Percentiles rank a stretch among this genome's conserved stretches.
These are phyloP conservation scores for Aspergillus avenaceus DNA, from an alignment of 495 filamentous ascomycete species.

Conservation along the genomic window DNA sequence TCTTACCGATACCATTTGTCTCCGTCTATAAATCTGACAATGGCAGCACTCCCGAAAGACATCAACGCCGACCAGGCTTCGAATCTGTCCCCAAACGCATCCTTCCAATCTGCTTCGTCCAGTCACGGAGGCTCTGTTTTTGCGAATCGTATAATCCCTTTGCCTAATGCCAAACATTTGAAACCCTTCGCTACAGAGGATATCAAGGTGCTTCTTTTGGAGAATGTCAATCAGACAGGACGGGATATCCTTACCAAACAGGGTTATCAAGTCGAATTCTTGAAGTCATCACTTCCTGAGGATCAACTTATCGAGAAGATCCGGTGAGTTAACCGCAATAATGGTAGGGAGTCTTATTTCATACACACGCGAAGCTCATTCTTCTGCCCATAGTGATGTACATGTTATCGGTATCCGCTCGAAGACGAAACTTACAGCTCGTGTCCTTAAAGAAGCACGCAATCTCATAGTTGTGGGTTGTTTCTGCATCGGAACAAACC, in stretches of 20 bases:
- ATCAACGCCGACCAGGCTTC: conserved; percentile 30
- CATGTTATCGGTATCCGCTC: conserved; percentile 98
- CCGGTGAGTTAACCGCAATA: conserved; percentile 50
- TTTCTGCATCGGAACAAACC: conserved; percentile 99
- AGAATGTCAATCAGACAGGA: conserved; percentile 93
- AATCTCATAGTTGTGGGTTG: conserved; percentile 95
- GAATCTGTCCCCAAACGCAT: conserved; percentile 52
- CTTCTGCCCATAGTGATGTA: conserved; percentile 60
- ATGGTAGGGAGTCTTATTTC: background rate
- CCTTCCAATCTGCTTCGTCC: conserved; percentile 62
- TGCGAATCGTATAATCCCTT: conserved; percentile 26
- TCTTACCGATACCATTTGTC: background rate
- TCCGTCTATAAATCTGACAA: background rate
- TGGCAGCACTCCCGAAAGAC: conserved; percentile 18
- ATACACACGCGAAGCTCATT: background rate
- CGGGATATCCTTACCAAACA: conserved; percentile 74
- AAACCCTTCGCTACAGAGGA: conserved; percentile 95
- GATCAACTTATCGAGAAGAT: conserved; percentile 97
- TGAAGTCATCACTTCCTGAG: conserved; percentile 86
- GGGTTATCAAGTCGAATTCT: conserved; percentile 92
- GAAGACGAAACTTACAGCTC: conserved; percentile 89
- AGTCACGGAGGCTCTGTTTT: conserved; percentile 35
- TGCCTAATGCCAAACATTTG: conserved; percentile 63
- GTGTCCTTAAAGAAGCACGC: conserved; percentile 82
- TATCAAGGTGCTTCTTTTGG: conserved; percentile 91